Evolutionary conservation across 768 basidiomycete species (phyloP), one percentile per base, ranked within the genome.

Genomic region (Dentipellis fragilis): DNA sequence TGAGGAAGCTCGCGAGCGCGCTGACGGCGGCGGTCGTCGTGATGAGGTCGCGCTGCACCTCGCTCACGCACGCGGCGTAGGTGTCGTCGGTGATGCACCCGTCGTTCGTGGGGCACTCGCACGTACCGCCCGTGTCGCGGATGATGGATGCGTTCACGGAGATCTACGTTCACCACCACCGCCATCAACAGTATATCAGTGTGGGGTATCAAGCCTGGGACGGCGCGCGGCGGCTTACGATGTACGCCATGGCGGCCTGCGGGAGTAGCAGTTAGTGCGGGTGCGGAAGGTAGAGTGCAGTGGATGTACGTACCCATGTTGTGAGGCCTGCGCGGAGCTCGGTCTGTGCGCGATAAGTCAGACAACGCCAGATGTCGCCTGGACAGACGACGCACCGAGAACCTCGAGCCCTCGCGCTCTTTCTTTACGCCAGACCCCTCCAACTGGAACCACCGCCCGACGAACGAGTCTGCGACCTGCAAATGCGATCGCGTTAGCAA

Each of bases 91-190:
- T 64, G 10, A 69, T 56, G 63, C 87, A 88, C 19, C 73, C 67
- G 68, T 87, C 79, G 39, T 72, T 67, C 0, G 79, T 71, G 2
- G 79, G 72, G 71, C 90, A 93, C 40, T 80, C 85, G 63, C 90
- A 93, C 4, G 89, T 84, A 54, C 90, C 91, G 48, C 90, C 91
- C 1, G 85, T 78, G 61, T 84, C 81, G 2, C 81, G 75, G 36
- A 93, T 66, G 60, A 93, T 89, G 14, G 84, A 73, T 5, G 90
- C 87, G 64, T 93, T 93, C 64, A 93, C 90, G 22, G 88, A 87
- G 58, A 90, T 89, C 85, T 89, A 58, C 16, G 4, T 14, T 3
- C 12, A n/a, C 42, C n/a, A 19, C 6, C 7, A 34, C 4, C 17
- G 2, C 22, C 37, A 29, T 29, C 29, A 29, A 6, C 29, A 29